Evolutionary conservation across 148 eudicot species (phyloP).

Genomic region (Rhododendron williamsianum): DNA sequence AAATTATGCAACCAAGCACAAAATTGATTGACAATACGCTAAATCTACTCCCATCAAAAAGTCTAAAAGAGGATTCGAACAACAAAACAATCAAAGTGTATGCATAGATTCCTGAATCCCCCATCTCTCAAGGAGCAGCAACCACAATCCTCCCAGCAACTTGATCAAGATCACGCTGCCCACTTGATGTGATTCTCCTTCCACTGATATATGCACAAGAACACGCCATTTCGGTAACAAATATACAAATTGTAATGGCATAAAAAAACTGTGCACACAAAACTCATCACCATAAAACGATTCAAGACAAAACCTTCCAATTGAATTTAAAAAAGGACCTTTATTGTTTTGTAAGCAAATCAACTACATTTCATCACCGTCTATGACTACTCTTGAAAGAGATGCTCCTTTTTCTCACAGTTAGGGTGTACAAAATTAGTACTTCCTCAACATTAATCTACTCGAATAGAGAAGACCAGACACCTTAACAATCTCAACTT

Average conservation of each 20-base stretch:
- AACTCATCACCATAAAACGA: not conserved
- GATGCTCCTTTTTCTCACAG: not conserved
- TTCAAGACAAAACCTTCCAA: not conserved
- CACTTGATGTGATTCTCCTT: constrained; percentile 3
- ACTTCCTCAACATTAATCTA: not conserved
- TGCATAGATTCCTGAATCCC: not conserved
- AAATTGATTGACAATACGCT: not conserved
- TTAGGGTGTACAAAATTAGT: not conserved
- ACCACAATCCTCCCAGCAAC: constrained; percentile 1
- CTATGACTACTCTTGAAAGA: not conserved
- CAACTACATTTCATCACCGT: not conserved
- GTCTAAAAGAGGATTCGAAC: not conserved
- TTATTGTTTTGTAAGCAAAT: not conserved
- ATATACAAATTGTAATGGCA: not conserved
- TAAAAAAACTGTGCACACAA: not conserved
- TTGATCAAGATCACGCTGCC: constrained; percentile 4
- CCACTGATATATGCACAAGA: not conserved
- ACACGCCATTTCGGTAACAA: not conserved
- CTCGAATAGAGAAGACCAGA: not conserved
- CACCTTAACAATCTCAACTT: not conserved
- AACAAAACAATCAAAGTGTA: not conserved
- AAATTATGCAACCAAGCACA: not conserved
- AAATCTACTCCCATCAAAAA: not conserved
- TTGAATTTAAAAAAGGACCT: not conserved
- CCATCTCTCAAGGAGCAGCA: not conserved